phyloP scores from a whole-genome alignment of 2,329 filamentous ascomycete genomes.

The Aspergillus puulaauensis region DNA sequence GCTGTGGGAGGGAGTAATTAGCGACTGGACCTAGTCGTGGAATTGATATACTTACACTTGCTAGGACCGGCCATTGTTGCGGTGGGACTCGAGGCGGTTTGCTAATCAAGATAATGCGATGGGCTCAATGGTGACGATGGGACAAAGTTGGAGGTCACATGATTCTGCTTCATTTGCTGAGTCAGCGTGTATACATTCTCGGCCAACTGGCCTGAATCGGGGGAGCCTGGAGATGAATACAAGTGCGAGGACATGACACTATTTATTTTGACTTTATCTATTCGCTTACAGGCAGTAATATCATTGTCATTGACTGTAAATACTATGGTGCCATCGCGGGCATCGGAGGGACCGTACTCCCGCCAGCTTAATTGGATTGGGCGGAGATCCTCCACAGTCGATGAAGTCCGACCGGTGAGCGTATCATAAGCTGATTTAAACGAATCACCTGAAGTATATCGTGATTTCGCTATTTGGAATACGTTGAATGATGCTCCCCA shows the following conservation, averaged over 20 bases:
- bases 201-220: too few relatives aligned
- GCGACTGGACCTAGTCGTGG: slow-evolving; percentile 36
- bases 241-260: too few relatives aligned
- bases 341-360: neutral
- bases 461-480: neutral
- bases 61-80: slow-evolving; percentile 53
- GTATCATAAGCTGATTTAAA: neutral
- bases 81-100: slow-evolving; percentile 9
- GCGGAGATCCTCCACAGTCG: slow-evolving; percentile 1
- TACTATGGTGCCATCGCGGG: neutral
- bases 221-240: too few relatives aligned
- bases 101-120: slow-evolving; percentile 4
- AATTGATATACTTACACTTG: slow-evolving; percentile 38
- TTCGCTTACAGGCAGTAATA: too few relatives aligned
- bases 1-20: slow-evolving; percentile 48
- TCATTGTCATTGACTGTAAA: too few relatives aligned
- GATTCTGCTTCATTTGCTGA: slow-evolving; percentile 8
- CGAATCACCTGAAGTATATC: neutral
- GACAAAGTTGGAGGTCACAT: slow-evolving; percentile 15
- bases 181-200: neutral
- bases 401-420: neutral
- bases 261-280: too few relatives aligned
- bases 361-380: neutral
- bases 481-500: neutral
- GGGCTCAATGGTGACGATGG: slow-evolving; percentile 11